Base-by-base conservation (phyloP, 2,329 filamentous ascomycete genomes). In the Pyrenophora teres region DNA sequence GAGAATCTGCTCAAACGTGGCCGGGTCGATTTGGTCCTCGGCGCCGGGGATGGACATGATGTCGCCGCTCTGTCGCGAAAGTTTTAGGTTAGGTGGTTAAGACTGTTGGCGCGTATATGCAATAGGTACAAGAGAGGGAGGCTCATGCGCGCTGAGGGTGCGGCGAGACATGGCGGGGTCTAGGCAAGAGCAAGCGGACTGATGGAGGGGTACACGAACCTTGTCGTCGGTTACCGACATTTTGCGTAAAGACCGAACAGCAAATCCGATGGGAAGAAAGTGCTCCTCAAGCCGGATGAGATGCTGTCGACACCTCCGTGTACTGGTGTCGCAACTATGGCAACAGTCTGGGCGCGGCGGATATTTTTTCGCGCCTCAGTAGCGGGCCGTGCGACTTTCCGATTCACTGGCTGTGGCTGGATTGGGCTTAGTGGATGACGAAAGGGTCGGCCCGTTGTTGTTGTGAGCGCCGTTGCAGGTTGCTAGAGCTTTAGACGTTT, bases 1-100 rank as follows among this genome's bases (percentile, higher is more conserved):
- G 57, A 97, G 84, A 72, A 99, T 97, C 80, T 97, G 94, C 66
- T 87, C 86, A 68, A 99, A 99, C 50, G 92, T 96, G 48, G 76
- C 73, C 55, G 80, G 77, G 74, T 97, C 93, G 75, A 99, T 87
- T 70, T 82, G 81, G 60, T 94, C 89, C 53, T 85, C 86, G 60
- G 91, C 84, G 54, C 89, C 84, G 53, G 81, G 79, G 66, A 85
- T 70, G 30, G 59, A 62, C 71, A 74, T 74, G 62, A 72, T 72
- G 67, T 65, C 69, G 54, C 57, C 60, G 60, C 39, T 64, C 66
- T 71, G 56, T 45, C 10, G 41, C 33, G 15, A 40, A 40, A 37
- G n/a, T n/a, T 16, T 50, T 46, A 48, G 46, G 40, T 36, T 41
- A 45, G 35, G 44, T 31, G 37, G 16, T 47, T 35, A 41, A 39